A percentile compares a stretch with the other conserved stretches of the same genome.
Evolutionary conservation across 2,329 filamentous ascomycete genomes (phyloP).

Genomic region (Alternaria novae-zelandiae): DNA sequence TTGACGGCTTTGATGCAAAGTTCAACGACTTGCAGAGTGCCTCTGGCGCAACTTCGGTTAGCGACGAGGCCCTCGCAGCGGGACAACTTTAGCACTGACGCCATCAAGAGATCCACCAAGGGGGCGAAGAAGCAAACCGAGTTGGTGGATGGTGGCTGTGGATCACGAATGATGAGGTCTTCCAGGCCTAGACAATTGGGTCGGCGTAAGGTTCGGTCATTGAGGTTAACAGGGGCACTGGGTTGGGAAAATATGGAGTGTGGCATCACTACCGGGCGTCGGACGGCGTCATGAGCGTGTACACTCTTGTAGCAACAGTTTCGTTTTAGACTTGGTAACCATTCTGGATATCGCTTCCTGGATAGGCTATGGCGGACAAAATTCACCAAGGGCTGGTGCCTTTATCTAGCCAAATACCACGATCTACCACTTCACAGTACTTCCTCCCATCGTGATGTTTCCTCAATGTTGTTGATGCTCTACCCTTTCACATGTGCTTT

Average conservation of each 20-base stretch:
- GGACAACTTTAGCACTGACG: constrained; percentile 40
- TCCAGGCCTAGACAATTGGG: constrained; percentile 34
- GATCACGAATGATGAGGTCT: constrained; percentile 38
- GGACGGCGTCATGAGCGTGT: constrained; percentile 31
- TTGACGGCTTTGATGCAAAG: constrained; percentile 50
- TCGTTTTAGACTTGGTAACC: constrained; percentile 22
- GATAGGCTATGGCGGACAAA: constrained; percentile 31
- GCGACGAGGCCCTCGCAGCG: constrained; percentile 57
- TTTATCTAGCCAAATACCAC: constrained; percentile 39
- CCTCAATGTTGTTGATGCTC: neutral
- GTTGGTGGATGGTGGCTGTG: constrained; percentile 28
- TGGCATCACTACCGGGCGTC: constrained; percentile 27
- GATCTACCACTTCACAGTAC: constrained; percentile 19
- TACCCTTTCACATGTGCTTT: neutral
- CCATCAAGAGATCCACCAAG: constrained; percentile 32
- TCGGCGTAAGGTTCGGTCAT: constrained; percentile 37
- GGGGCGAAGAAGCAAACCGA: constrained; percentile 28
- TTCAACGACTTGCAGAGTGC: constrained; percentile 53
- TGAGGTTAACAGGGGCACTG: constrained; percentile 21
- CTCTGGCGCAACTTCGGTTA: constrained; percentile 56
- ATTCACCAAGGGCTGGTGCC: constrained; percentile 46
- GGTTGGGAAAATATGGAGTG: constrained; percentile 22
- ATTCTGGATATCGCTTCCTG: constrained; percentile 24
- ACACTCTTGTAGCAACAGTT: constrained; percentile 28
- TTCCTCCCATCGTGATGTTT: constrained; percentile 6